Evolutionary conservation across 2,329 filamentous ascomycete species (phyloP).

Genomic region (Fonsecaea pedrosoi): DNA sequence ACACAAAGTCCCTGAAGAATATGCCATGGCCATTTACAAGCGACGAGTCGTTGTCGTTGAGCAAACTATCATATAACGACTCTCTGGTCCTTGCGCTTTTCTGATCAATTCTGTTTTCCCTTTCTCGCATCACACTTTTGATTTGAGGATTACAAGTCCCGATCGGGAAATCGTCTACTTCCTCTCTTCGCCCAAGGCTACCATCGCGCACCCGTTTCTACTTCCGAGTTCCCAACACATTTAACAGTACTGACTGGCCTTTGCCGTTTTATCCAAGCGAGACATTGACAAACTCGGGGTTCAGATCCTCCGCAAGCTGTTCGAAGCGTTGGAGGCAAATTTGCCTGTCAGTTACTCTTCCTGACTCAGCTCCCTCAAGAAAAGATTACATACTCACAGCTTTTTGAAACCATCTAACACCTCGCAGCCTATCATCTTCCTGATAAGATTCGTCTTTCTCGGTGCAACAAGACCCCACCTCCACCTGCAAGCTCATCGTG

Average conservation of each 20-base stretch:
- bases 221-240: background rate
- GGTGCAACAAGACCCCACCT: background rate
- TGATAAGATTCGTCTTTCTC: slow-evolving; percentile 3
- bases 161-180: background rate
- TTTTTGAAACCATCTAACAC: background rate
- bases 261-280: slow-evolving; percentile 12
- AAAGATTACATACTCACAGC: slow-evolving; percentile 3
- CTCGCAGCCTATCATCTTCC: background rate
- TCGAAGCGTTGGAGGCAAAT: background rate
- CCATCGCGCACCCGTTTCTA: background rate
- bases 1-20: background rate
- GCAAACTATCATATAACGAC: slow-evolving; percentile 9
- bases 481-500: slow-evolving; percentile 7
- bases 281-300: background rate
- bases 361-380: slow-evolving; percentile 7
- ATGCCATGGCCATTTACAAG: slow-evolving; percentile 3
- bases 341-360: background rate
- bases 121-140: background rate
- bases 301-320: background rate
- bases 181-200: background rate
- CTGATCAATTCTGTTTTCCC: background rate
- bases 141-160: background rate
- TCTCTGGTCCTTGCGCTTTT: background rate
- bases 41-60: slow-evolving; percentile 10
- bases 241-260: background rate